A percentile compares a stretch with the other conserved stretches of the same genome.
These are phyloP conservation scores for Boletus coccyginus DNA, from an alignment of 768 basidiomycete genomes.

Conservation along the genomic window DNA sequence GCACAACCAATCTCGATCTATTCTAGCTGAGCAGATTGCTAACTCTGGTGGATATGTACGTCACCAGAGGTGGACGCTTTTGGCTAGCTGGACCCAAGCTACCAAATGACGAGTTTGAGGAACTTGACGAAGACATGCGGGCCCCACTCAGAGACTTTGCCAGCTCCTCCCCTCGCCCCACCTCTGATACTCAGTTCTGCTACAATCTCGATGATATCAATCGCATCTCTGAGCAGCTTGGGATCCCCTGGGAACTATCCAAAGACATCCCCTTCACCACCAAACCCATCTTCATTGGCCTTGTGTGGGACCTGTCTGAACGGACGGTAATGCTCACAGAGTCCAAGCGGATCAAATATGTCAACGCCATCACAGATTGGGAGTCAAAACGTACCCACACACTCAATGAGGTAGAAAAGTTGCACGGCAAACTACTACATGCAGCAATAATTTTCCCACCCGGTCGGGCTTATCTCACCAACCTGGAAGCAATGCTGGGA, in stretches of 20 bases:
- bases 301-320: neutral
- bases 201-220: neutral
- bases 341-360: neutral
- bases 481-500: conserved; percentile 33
- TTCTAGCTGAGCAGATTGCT: neutral
- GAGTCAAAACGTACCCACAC: rapidly evolving
- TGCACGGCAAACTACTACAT: conserved; percentile 21
- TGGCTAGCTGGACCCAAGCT: neutral
- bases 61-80: neutral
- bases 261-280: neutral
- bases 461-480: conserved; percentile 17
- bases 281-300: neutral
- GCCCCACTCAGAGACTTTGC: neutral
- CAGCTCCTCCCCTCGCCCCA: rapidly evolving
- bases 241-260: neutral
- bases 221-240: rapidly evolving
- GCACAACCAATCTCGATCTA: no score
- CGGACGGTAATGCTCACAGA: neutral
- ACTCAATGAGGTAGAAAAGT: neutral
- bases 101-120: neutral
- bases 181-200: rapidly evolving
- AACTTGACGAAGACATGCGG: neutral
- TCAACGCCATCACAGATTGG: neutral
- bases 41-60: no score
- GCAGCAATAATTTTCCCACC: conserved; percentile 27